A percentile compares a stretch with the other conserved stretches of the same genome.
phyloP scores from a whole-genome alignment of 2,329 filamentous ascomycete species.

The Colletotrichum magnum region DNA sequence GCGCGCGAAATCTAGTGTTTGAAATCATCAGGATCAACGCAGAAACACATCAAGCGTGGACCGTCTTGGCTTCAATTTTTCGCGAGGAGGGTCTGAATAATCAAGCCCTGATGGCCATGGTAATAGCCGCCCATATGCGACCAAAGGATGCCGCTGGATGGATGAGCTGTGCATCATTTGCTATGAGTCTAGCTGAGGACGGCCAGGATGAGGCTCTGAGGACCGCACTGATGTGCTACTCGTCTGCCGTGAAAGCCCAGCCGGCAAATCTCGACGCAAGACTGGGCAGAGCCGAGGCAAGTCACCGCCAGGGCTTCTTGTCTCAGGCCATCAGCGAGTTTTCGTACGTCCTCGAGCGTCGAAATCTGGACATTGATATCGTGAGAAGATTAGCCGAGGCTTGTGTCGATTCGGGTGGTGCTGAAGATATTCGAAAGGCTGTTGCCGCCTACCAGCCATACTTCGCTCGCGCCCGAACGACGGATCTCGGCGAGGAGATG shows the following conservation, averaged over 20 bases:
- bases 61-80: slow-evolving; percentile 72
- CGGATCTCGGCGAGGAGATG: slow-evolving; percentile 47
- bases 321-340: slow-evolving; percentile 71
- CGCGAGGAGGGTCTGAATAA: slow-evolving; percentile 71
- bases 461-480: slow-evolving; percentile 59
- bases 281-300: slow-evolving; percentile 71
- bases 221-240: slow-evolving; percentile 71
- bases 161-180: slow-evolving; percentile 72
- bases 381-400: slow-evolving; percentile 71
- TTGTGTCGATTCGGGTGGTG: slow-evolving; percentile 65
- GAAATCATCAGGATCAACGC: slow-evolving; percentile 79
- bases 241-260: slow-evolving; percentile 71
- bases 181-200: slow-evolving; percentile 63
- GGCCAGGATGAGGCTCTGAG: slow-evolving; percentile 65
- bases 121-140: slow-evolving; percentile 74
- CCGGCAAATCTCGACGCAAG: slow-evolving; percentile 70
- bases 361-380: slow-evolving; percentile 67
- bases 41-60: slow-evolving; percentile 77
- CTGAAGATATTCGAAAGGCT: slow-evolving; percentile 57
- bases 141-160: slow-evolving; percentile 73
- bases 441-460: slow-evolving; percentile 64
- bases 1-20: slow-evolving; percentile 70
- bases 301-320: slow-evolving; percentile 68
- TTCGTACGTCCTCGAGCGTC: slow-evolving; percentile 65
- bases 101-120: slow-evolving; percentile 71